Conservation (phyloP, 2,329 filamentous ascomycete genomes). For the Dactylellina haptotyla region DNA sequence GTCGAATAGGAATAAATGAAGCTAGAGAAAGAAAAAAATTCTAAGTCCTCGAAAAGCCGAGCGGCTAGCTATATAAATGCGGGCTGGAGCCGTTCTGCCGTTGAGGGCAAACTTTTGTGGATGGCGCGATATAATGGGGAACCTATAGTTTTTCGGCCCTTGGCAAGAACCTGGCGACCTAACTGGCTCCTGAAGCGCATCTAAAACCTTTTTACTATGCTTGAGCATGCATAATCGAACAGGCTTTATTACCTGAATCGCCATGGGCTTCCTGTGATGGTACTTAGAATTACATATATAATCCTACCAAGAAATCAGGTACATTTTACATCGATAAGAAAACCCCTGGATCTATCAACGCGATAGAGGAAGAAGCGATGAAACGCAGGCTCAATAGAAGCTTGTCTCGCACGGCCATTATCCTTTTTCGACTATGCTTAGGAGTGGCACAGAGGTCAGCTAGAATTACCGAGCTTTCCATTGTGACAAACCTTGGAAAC, state of each 20-base stretch:
- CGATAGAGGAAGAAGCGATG: conserved; percentile 34
- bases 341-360: conserved; percentile 13
- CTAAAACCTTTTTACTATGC: conserved; percentile 40
- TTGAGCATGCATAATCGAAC: conserved; percentile 38
- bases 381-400: conserved; percentile 52
- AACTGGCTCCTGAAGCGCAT: conserved; percentile 44
- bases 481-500: background rate
- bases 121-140: conserved; percentile 49
- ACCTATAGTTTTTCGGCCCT: conserved; percentile 39
- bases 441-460: background rate
- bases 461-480: background rate
- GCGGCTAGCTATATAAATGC: conserved; percentile 54
- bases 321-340: conserved; percentile 29
- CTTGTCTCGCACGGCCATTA: conserved; percentile 4
- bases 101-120: conserved; percentile 30
- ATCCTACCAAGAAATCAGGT: conserved; percentile 5
- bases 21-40: conserved; percentile 24
- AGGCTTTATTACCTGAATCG: conserved; percentile 35
- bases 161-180: conserved; percentile 33
- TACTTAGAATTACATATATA: conserved; percentile 22
- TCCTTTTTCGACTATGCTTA: background rate
- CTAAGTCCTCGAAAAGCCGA: conserved; percentile 18
- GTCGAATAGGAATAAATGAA: conserved; percentile 13
- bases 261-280: conserved; percentile 19
- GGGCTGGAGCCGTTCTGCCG: conserved; percentile 27